phyloP scores from a whole-genome alignment of 2,329 filamentous ascomycete species.

The Rugonectria rugulosa region DNA sequence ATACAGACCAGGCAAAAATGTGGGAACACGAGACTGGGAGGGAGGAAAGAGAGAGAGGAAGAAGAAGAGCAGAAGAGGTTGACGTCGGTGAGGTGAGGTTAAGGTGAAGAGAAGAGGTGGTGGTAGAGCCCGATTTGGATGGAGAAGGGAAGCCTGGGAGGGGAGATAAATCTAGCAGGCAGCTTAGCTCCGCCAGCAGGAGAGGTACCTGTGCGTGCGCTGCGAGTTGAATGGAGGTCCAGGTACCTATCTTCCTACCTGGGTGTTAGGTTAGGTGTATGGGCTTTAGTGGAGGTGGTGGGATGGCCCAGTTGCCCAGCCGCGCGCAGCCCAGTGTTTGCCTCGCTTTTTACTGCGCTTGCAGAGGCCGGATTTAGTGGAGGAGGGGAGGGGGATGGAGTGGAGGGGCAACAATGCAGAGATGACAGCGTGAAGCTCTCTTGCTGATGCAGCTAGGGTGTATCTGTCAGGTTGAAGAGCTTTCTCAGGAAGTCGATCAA shows the following conservation, averaged over 20 bases:
- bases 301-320: background rate
- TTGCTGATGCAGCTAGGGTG: too few species aligned
- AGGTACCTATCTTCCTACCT: background rate
- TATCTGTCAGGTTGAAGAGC: too few species aligned
- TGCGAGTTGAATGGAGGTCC: background rate
- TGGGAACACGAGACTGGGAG: slow-evolving; percentile 16
- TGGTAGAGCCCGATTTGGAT: slow-evolving; percentile 27
- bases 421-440: background rate
- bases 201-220: slow-evolving; percentile 11
- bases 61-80: slow-evolving; percentile 33
- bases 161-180: slow-evolving; percentile 27
- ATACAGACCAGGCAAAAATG: slow-evolving; percentile 16
- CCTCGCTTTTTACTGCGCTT: slow-evolving; percentile 5
- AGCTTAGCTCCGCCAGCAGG: background rate
- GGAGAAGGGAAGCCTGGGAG: slow-evolving; percentile 19
- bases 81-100: slow-evolving; percentile 39
- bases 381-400: background rate
- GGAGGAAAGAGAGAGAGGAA: slow-evolving; percentile 23
- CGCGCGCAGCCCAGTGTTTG: background rate
- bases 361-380: slow-evolving; percentile 14
- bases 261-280: too few species aligned
- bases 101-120: slow-evolving; percentile 30
- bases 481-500: too few species aligned
- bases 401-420: background rate
- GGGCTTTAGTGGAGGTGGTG: slow-evolving; percentile 11